Evolutionary conservation across 305 asterid species (phyloP), one percentile per base, ranked within the genome.

Genomic region (Andrographis paniculata): DNA sequence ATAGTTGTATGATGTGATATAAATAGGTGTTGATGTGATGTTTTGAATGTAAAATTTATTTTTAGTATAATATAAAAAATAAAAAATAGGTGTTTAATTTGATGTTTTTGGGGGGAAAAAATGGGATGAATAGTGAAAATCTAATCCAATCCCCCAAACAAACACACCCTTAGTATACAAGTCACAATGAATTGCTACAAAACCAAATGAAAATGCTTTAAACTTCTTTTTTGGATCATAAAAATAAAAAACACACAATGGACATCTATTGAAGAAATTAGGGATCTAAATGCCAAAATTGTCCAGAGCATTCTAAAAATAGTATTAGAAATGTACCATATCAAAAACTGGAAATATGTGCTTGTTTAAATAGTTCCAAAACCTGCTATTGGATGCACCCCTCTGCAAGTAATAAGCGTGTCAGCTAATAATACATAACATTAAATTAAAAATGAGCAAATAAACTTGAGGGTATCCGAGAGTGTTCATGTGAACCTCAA

Each of bases 341-440:
- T 88, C 87, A 62, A 84, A 84, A 56, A 77, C 94, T 46, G 94
- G 89, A 30, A 88, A 79, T 33, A 88, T 79, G 74, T 84, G 82
- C 66, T 84, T 88, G 80, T 79, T 88, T 60, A 82, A 63, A 61
- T 84, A 88, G 62, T 67, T 77, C 65, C 79, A 67, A 46, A 84
- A 88, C 71, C 78, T 88, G 94, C 95, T 78, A 69, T 76, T 84
- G 0, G 97, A 84, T 66, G 97, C 97, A 46, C 97, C 97, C 66
- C 80, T 77, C 97, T 84, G 95, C 76, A 74, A 55, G 62, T 23
- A 53, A 63, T 19, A 40, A 43, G 60, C 48, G 41, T 17, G 39
- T 60, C 67, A 64, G 65, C 63, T 52, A 55, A 37, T 33, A 33
- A 33, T 6, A 64, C 40, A 45, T 52, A 37, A 51, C 37, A 37